Evolutionary conservation across 139 green algal species (phyloP), one percentile per base, ranked within the genome.

Genomic region (Picochlorum costavermella): DNA sequence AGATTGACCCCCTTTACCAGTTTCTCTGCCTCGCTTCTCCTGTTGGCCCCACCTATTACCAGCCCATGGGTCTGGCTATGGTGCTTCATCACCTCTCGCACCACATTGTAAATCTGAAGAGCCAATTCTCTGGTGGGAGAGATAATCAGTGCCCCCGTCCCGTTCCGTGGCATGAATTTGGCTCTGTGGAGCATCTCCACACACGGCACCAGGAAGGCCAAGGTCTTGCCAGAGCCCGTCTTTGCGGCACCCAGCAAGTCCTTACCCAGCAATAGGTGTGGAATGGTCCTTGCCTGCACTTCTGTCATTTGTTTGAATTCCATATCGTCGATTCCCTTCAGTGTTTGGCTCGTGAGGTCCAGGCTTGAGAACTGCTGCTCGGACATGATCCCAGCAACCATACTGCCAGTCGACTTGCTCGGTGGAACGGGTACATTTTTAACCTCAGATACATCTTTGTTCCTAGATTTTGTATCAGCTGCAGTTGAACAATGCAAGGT

Each of bases 31-130:
- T 99, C 94, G 6, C 81, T 83, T 36, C 90, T 80, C 36, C 93
- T 79, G 81, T 99, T 99, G n/a, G 89, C 87, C 2, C 94, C 94
- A 2, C 94, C 94, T 86, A 99, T 99, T 1, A 99, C 84, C 16
- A 98, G 60, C 4, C 90, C 92, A 69, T 97, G 92, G 12, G 90
- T 97, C 79, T 98, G 92, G 14, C 66, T 86, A 77, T 96, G 88
- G 66, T 90, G 71, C 77, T 87, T 81, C 78, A 96, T 87, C n/a
- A 98, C 64, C 50, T 98, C 91, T 14, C 83, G 70, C 3, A 83
- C 86, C n/a, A 96, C 91, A 51, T 75, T 81, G 60, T 98, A 98
- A 49, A 96, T 98, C 82, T 96, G 90, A 79, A 99, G 81, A 12
- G 90, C 84, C 67, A 99, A 79, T 83, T 99, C 94, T 8, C 94